Percentiles rank a stretch among this genome's conserved stretches.
Evolutionary conservation across 768 basidiomycete genomes (phyloP).

Genomic region (Terana coerulea): DNA sequence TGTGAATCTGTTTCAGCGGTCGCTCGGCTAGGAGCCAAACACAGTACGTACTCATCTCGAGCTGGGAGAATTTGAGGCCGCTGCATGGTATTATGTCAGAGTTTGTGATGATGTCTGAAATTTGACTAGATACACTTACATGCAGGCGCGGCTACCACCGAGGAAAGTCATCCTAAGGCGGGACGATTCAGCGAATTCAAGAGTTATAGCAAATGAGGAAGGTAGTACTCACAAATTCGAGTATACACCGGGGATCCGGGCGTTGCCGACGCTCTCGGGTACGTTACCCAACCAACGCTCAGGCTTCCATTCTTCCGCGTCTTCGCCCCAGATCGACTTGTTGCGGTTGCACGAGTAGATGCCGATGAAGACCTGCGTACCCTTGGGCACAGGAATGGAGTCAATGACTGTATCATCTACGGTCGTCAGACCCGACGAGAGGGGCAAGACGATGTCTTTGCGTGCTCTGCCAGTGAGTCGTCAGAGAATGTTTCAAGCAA

Average conservation of each 20-base stretch:
- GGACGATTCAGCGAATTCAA: not conserved
- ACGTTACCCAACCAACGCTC: conserved; percentile 43
- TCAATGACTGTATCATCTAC: conserved; percentile 33
- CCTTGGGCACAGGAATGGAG: conserved; percentile 36
- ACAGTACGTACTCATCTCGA: conserved; percentile 44
- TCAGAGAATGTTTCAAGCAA: not conserved
- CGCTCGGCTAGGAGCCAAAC: not conserved
- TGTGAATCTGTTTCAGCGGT: not conserved
- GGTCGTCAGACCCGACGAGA: conserved; percentile 35
- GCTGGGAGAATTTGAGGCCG: conserved; percentile 51
- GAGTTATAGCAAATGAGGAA: not conserved
- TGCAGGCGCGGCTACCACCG: conserved; percentile 42
- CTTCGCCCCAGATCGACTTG: conserved; percentile 42
- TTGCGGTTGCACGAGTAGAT: conserved; percentile 37
- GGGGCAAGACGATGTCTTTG: conserved; percentile 39
- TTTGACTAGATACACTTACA: no score
- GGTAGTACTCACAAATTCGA: conserved; percentile 34
- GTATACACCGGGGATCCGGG: conserved; percentile 42
- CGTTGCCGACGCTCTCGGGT: conserved; percentile 33
- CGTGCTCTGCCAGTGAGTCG: conserved; percentile 32
- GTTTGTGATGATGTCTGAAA: no score
- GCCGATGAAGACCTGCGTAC: conserved; percentile 36
- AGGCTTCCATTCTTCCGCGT: conserved; percentile 48
- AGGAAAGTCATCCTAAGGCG: conserved; percentile 39
- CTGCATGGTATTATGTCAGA: conserved; percentile 21